These are phyloP conservation scores for Saturnispora ahearnii DNA, from an alignment of 805 yeast genomes.

Conservation along the genomic window DNA sequence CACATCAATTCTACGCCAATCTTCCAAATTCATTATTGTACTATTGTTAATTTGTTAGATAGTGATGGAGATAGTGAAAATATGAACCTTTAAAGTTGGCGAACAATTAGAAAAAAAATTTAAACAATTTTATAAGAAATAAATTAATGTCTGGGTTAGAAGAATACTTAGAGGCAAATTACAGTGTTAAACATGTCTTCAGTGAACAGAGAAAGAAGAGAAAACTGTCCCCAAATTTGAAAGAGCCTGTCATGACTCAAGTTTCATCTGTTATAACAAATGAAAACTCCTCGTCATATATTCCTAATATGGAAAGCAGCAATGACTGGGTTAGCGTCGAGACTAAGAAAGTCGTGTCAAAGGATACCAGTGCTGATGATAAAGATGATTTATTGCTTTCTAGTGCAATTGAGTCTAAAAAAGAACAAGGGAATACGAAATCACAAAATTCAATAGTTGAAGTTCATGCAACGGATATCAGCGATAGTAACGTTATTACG, in stretches of 20 bases:
- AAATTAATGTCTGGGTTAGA: conserved; percentile 1
- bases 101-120: not conserved
- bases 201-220: not conserved
- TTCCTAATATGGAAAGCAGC: not conserved
- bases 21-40: conserved; percentile 36
- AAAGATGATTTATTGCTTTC: too few relatives aligned
- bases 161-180: conserved; percentile 6
- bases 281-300: not conserved
- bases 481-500: not conserved
- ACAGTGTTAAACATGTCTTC: not conserved
- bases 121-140: not conserved
- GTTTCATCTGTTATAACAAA: not conserved
- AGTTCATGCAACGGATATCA: not conserved
- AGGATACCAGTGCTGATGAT: not conserved
- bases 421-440: not conserved
- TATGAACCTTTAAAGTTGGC: not conserved
- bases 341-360: not conserved
- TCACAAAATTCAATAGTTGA: not conserved
- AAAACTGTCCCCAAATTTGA: not conserved
- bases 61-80: not conserved
- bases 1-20: conserved; percentile 92
- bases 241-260: not conserved
- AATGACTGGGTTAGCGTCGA: not conserved
- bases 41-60: too few relatives aligned
- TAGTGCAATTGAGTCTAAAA: too few relatives aligned